Evolutionary conservation across 345 rosid species (phyloP), one percentile per base, ranked within the genome.

Genomic region (Corchorus olitorius): DNA sequence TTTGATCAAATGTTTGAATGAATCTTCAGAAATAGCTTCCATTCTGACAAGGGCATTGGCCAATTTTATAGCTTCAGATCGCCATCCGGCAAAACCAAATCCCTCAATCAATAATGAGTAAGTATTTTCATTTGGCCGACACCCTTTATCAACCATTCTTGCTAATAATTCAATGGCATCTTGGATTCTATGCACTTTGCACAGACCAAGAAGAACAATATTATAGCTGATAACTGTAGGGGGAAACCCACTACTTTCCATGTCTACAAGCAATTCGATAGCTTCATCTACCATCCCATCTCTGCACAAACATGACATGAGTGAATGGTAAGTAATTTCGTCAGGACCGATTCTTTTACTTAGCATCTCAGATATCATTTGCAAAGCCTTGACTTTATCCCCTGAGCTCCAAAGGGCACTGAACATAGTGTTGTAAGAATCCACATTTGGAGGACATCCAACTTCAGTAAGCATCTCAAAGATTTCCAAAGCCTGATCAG

Each of bases 251-350:
- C 89, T 80, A 37, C 77, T 82, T n/a, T 86, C 88, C 97, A 92
- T 91, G 82, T 92, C 97, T 20, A 85, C 82, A 59, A 92, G 82
- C 75, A 94, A 43, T 72, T 81, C 90, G 3, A 89, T 82, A 15
- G 92, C 97, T 81, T 94, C 94, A 69, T 87, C 86, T 34, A 89
- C 94, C 94, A 91, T 84, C 43, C 97, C 97, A 63, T 94, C 98
- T 80, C 97, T 85, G 79, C 98, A 92, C 76, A 92, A 73, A 76
- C 98, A 90, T 0, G 97, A 92, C 60, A 94, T 85, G 49, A 94
- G 87, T 3, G 97, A 87, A 83, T 92, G 89, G 70, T 91, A 92
- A 12, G 97, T 94, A 62, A 92, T 90, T 76, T 84, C 89, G 54
- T 94, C 98, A 0, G 97, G 92, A 46, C 80, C 93, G 1, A 92